Conservation (phyloP, 1,284 basidiomycete genomes). For the Apiotrichum gracile region DNA sequence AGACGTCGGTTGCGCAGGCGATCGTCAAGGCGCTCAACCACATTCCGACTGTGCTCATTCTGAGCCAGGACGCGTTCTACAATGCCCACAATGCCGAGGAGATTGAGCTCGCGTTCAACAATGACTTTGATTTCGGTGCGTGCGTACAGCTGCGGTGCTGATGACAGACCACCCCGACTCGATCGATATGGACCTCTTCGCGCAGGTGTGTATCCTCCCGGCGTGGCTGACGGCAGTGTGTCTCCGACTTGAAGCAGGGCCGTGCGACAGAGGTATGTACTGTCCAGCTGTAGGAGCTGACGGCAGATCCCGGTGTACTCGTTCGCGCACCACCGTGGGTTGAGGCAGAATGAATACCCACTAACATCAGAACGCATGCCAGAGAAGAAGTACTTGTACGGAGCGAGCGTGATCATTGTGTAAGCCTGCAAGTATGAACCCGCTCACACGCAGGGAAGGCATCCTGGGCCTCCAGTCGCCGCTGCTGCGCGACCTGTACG, state of each 20-base stretch:
- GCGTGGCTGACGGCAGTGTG: slow-evolving; percentile 55
- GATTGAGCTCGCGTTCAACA: slow-evolving; percentile 72
- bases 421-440: slow-evolving; percentile 10
- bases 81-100: slow-evolving; percentile 72
- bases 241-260: slow-evolving; percentile 76
- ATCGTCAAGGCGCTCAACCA: slow-evolving; percentile 74
- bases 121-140: slow-evolving; percentile 67
- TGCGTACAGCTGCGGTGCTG: not conserved
- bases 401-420: slow-evolving; percentile 91
- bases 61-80: slow-evolving; percentile 88
- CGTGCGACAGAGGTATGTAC: slow-evolving; percentile 47
- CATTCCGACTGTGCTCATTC: slow-evolving; percentile 80
- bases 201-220: slow-evolving; percentile 51
- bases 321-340: slow-evolving; percentile 71
- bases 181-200: slow-evolving; percentile 84
- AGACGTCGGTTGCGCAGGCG: slow-evolving; percentile 88
- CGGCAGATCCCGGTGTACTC: slow-evolving; percentile 80
- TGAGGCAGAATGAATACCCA: too few species aligned
- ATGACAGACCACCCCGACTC: slow-evolving; percentile 75
- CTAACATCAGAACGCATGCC: slow-evolving; percentile 56
- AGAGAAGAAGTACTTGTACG: slow-evolving; percentile 88
- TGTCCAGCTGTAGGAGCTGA: not conserved
- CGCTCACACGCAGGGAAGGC: slow-evolving; percentile 57
- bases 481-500: slow-evolving; percentile 71
- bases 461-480: slow-evolving; percentile 85